Percentiles rank a stretch among this genome's conserved stretches.
Conservation (phyloP, 345 rosid species). For the Murraya paniculata region DNA sequence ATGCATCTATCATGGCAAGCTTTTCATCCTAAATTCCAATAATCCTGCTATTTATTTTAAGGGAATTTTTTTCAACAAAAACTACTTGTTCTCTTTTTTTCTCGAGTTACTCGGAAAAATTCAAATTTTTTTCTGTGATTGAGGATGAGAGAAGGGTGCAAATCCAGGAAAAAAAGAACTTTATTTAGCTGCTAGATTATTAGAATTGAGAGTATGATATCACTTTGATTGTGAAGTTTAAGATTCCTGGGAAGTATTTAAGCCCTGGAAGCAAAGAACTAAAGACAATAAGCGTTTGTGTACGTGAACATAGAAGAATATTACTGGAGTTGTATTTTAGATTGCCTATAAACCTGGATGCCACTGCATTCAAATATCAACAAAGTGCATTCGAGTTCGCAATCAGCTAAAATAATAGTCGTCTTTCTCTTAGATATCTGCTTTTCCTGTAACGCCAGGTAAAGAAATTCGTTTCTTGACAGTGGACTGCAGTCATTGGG, state of each 20-base stretch:
- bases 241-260: constrained; percentile 20
- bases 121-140: not conserved
- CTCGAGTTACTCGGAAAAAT: not conserved
- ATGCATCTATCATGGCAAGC: not conserved
- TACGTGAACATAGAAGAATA: not conserved
- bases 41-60: not conserved
- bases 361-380: not conserved
- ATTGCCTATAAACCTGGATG: not conserved
- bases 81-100: constrained; percentile 2
- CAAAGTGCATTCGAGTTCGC: not conserved
- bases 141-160: not conserved
- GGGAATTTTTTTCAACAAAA: not conserved
- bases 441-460: not conserved
- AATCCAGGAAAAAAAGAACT: not conserved
- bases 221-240: constrained; percentile 23
- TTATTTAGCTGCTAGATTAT: not conserved
- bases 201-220: constrained; percentile 3
- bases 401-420: not conserved
- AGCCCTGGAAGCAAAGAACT: constrained; percentile 19
- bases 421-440: not conserved
- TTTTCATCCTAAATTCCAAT: constrained; percentile 12
- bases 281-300: constrained; percentile 2
- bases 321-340: not conserved
- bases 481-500: not conserved
- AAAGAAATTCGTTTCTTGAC: not conserved